Base-by-base conservation (phyloP, 2,329 filamentous ascomycete genomes). In the Penicillium paneum region DNA sequence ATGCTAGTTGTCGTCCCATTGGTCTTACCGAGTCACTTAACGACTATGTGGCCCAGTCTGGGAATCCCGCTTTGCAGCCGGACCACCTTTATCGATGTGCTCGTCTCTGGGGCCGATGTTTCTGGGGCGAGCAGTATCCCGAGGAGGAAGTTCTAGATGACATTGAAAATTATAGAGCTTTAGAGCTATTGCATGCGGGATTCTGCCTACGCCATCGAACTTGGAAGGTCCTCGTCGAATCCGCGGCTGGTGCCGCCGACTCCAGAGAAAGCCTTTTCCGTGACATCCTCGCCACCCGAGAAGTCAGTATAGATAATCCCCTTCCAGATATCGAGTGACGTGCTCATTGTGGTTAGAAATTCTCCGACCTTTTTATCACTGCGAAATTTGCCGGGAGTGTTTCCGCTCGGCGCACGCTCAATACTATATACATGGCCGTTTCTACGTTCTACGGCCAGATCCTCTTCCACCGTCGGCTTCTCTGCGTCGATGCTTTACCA, bases 81-180 rank as follows among this genome's bases (percentile, higher is more conserved):
- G 71, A 72, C 50, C 67, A 63, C 52, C 63, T 72, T 6, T 64
- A 71, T 52, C 68, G 64, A 43, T 69, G 67, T 45, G 69, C 70
- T 13, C 69, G 69, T 26, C 61, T 72, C 24, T 72, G 70, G 69
- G 67, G 67, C 1, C 64, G 70, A 32, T 72, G 70, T 47, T 69
- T 71, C 40, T 74, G 69, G 68, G 70, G 69, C 2, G 60, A 68
- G 15, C 66, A 68, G 28, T 74, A 74, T 46, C 71, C 71, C 0
- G 67, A 71, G n/a, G 62, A 66, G 17, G 65, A 74, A 52, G 65
- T 73, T 2, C 56, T 72, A n/a, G 71, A 74, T 47, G 71, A 73
- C 32, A 70, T 72, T 24, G 71, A 74, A 51, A 74, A 74, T 28
- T 71, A 74, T 54, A 61, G 71, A 21, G 69, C 62, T 3, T 54